A percentile compares a stretch with the other conserved stretches of the same genome.
Conservation (phyloP, 306 rosid genomes). For the Nissolia schottii region DNA sequence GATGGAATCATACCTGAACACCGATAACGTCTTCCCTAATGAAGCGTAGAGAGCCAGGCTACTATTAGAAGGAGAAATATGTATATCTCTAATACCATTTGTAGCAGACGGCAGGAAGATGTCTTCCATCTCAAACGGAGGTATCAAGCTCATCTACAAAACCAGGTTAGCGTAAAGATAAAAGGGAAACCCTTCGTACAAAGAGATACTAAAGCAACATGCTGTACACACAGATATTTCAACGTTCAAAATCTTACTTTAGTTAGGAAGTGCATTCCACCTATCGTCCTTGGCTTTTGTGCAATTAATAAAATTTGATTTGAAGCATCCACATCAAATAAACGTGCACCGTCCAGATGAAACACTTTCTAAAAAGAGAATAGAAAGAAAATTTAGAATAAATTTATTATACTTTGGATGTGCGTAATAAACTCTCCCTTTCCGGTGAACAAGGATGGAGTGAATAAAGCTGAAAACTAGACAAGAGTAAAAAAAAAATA, state of each 20-base stretch:
- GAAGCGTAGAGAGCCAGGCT: slow-evolving; percentile 69
- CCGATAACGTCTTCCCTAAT: slow-evolving; percentile 64
- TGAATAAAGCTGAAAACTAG: neutral
- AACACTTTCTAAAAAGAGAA: slow-evolving; percentile 51
- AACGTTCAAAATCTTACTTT: slow-evolving; percentile 52
- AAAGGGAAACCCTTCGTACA: slow-evolving; percentile 1
- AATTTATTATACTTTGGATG: neutral
- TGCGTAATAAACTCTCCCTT: neutral
- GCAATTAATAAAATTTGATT: slow-evolving; percentile 64
- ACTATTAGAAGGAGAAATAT: slow-evolving; percentile 49
- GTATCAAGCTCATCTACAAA: slow-evolving; percentile 74
- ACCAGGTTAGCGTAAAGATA: slow-evolving; percentile 20
- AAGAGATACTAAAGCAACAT: slow-evolving; percentile 8
- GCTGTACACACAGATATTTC: neutral
- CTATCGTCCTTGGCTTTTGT: slow-evolving; percentile 56
- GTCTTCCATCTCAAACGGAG: slow-evolving; percentile 79
- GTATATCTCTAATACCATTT: slow-evolving; percentile 63
- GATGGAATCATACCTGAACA: slow-evolving; percentile 58
- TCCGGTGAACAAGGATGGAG: neutral
- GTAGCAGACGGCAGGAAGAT: slow-evolving; percentile 56
- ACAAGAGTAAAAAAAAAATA: slow-evolving; percentile 13
- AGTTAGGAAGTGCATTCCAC: slow-evolving; percentile 45
- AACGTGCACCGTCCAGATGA: slow-evolving; percentile 59
- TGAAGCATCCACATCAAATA: slow-evolving; percentile 62
- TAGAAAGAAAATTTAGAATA: slow-evolving; percentile 28